Base-by-base conservation (phyloP, 257 asterid species). In the Solanum bukasovii region DNA sequence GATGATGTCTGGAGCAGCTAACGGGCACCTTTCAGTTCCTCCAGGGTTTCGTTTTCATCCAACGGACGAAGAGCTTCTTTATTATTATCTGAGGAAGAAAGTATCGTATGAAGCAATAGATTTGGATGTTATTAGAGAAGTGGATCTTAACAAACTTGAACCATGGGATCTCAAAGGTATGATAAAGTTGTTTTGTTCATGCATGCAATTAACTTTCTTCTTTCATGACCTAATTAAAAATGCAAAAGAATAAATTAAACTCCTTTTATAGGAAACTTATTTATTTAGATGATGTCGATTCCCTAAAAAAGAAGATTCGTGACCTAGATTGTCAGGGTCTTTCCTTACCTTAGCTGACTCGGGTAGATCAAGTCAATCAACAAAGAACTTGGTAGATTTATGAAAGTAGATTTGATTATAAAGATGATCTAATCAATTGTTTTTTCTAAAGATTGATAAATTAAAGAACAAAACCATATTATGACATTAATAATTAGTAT, bases 141-240 rank as follows among this genome's bases (percentile, higher is more conserved):
- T 95, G 16, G 98, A 96, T 93, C 96, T 96, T 93, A 96, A 96
- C 94, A 96, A 94, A 89, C 98, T 96, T 56, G 98, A 96, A 91
- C 98, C 98, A 7, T 96, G 98, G 98, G 98, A 96, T 88, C 97
- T 96, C 91, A 96, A 94, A 94, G 98, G 98, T 94, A 44, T 31
- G 40, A 10, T 9, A 44, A 21, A 74, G 4, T 42, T 42, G 27
- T 44, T 44, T 25, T 18, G 5, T 44, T 79, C 40, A 27, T 79
- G 67, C 85, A 44, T 74, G 52, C 49, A 74, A 0, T 59, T 74
- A 79, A 79, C 65, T 14, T 79, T 44, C 38, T 79, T 79, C 13
- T 44, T 44, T 16, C n/a, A 79, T 79, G 34, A 25, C 65, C 65
- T 44, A n/a, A n/a, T n/a, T n/a, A 79, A 27, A 42, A 25, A 25